Evolutionary conservation across 108 stramenopile genomes (phyloP), one percentile per base, ranked within the genome.

Genomic region (Cyclostephanos tholiformis): DNA sequence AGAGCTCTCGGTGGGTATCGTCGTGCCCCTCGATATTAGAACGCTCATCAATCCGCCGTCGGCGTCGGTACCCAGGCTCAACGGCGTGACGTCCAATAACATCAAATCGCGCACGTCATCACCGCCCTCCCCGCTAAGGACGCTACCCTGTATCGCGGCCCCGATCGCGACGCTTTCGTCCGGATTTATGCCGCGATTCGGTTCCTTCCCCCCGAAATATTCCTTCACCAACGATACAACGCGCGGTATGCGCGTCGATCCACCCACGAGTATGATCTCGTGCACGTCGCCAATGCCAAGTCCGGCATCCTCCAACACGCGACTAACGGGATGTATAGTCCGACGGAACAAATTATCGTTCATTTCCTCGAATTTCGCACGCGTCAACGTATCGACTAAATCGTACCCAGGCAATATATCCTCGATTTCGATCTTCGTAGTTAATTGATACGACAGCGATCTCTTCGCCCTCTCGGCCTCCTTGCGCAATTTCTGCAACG

Each of bases 111-210:
- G 72, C 48, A 89, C 91, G 26, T 77, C 87, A 11, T 95, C 93
- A 17, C 88, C 87, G 14, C 84, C 93, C 60, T 95, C 93, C 19
- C 94, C 93, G 26, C 85, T 86, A 23, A 98, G 79, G 62, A 99
- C 97, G 51, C 93, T 95, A 4, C 96, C 97, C 81, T 98, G 97
- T 50, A 98, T 97, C 25, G 97, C 97, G 41, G 98, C 98, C 32
- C 97, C 97, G 67, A 91, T 94, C 16, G 97, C 99, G 23, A 99
- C 98, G 25, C 97, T 95, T 81, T 99, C 98, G 77, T 99, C 98
- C 46, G 98, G 97, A 80, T 98, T 98, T 69, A 99, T 93, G 55
- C 92, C 90, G 69, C 89, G 86, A 39, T 85, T 86, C 3, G 89
- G 87, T 76, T 98, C 96, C 86, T 98, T 99, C 41, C 99, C 97